Evolutionary conservation across 257 asterid species (phyloP), one percentile per base, ranked within the genome.

Genomic region (Ocimum tenuiflorum): DNA sequence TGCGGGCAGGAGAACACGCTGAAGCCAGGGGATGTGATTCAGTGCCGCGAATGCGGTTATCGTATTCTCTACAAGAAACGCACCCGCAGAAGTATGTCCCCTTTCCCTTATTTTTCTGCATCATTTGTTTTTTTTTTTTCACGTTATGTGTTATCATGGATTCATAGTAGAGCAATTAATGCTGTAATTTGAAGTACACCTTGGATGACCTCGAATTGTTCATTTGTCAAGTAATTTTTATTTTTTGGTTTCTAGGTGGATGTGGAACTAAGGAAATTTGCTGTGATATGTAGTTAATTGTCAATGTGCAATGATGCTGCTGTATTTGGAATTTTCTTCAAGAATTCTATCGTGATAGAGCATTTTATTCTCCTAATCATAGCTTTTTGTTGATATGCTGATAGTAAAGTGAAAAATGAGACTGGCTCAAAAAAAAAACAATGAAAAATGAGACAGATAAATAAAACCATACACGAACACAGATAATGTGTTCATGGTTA

Each of bases 61-160:
- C 95, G 96, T 49, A 86, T 91, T 67, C 88, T 91, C 29, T 91
- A 91, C 86, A 91, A 91, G 92, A 91, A 91, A 66, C 92, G 97
- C 14, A 88, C 95, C 49, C 96, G 95, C 75, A 73, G 94, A 81
- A 88, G 95, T 81, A 84, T 20, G 35, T 58, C 4, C 7, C 51
- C 18, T 15, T 60, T 55, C 5, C 15, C 23, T 38, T 29, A 27
- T 27, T 29, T 18, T 2, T 41, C 14, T 18, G 29, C 19, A 52
- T 39, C 31, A 4, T 27, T 27, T 27, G 31, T 13, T 43, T 43
- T 8, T 6, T 45, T 27, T 46, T 2, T 8, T 6, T 41, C 35
- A 1, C 12, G 35, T 31, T 18, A 9, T 52, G 45, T 43, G 14
- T 53, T 62, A 41, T 50, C 18, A 14, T 53, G 18, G 1, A n/a